Evolutionary conservation across 176 grass and related monocot species (phyloP).

Genomic region (Rhynchospora breviuscula): DNA sequence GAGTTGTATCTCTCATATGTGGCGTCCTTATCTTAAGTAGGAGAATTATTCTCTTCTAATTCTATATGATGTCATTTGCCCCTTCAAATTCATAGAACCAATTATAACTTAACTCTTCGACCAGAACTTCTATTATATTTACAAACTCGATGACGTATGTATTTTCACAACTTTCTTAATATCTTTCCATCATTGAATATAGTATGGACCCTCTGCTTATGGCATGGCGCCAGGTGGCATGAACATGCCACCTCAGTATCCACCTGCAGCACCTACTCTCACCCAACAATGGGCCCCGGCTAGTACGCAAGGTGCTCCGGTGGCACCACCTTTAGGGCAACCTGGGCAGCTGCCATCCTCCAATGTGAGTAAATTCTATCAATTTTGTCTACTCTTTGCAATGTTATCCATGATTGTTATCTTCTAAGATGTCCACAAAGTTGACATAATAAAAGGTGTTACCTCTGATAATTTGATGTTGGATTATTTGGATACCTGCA

Average conservation of each 20-base stretch:
- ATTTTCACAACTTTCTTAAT: not conserved
- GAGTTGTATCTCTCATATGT: not conserved
- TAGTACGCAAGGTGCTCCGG: slow-evolving; percentile 38
- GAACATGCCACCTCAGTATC: slow-evolving; percentile 45
- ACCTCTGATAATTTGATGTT: not conserved
- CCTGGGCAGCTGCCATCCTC: slow-evolving; percentile 44
- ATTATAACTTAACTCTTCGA: not conserved
- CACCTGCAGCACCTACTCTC: slow-evolving; percentile 41
- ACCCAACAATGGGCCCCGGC: slow-evolving; percentile 57
- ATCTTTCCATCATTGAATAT: slow-evolving; percentile 16
- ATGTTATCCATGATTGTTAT: not conserved
- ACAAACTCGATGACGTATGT: not conserved
- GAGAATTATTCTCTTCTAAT: not conserved
- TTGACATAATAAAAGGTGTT: not conserved
- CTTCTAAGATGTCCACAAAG: not conserved
- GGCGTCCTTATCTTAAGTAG: not conserved
- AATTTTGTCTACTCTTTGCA: slow-evolving; percentile 31
- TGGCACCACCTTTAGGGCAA: slow-evolving; percentile 38
- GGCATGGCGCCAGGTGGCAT: slow-evolving; percentile 24
- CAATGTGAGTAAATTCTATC: slow-evolving; percentile 24
- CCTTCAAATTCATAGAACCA: not conserved
- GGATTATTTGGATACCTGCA: not conserved
- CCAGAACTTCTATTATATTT: not conserved
- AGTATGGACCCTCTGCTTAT: slow-evolving; percentile 33
- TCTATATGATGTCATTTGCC: not conserved